Evolutionary conservation across 73 alveolate species (phyloP), one percentile per base, ranked within the genome.

Genomic region (Effrenium voratum): DNA sequence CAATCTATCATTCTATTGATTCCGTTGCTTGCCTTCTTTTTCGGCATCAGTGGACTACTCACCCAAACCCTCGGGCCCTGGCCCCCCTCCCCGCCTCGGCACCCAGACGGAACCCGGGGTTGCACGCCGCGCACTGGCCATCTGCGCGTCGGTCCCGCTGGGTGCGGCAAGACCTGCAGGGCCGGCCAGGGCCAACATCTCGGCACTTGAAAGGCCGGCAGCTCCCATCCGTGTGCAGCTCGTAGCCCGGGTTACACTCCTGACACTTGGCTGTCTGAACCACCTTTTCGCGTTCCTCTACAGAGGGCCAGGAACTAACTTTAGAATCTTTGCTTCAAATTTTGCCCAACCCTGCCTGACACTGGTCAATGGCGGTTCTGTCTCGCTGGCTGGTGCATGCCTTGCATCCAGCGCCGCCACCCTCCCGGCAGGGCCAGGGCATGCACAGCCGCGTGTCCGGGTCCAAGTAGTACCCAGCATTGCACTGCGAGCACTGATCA

Each of bases 401-500:
- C 88, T 77, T 77, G 60, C 88, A 77, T 38, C 88, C 88, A 43
- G 88, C 88, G 1, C 88, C 63, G 38, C 43, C 41, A 22, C 88
- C 88, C 30, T 77, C 88, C 88, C 43, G 38, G 41, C 88, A 77
- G 28, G 88, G 88, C 88, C 88, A 77, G 28, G 88, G 88, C 41
- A 47, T 44, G 41, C 88, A 77, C 24, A 43, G 38, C 19, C 44
- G 63, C 19, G 88, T 77, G 43, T 77, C 88, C 0, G 60, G 1
- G 38, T 77, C 88, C 40, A 77, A 43, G 88, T 41, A 77, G 26
- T 24, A 77, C 38, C 94, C 94, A 41, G 63, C 82, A 46, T 86
- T 86, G 94, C 94, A 86, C 83, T 86, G 68, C 47, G 44, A 5
- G 83, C 94, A 86, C 46, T 86, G 94, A 46, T 63, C 88, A 44